Conservation (phyloP, 2,329 filamentous ascomycete species). For the Grosmannia huntii region DNA sequence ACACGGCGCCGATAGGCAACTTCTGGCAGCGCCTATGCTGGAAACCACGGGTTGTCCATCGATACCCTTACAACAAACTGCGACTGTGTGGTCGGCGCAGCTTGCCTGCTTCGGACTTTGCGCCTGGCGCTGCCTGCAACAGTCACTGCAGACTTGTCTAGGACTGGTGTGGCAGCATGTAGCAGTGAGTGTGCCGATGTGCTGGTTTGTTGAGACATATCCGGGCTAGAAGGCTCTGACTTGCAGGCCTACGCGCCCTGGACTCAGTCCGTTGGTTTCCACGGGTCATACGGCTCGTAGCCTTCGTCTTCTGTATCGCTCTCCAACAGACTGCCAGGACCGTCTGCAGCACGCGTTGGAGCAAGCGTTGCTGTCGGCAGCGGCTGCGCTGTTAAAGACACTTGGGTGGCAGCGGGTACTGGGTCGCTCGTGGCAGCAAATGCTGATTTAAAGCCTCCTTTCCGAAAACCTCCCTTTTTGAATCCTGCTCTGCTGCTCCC, state of each 20-base stretch:
- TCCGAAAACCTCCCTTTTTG: slow-evolving; percentile 65
- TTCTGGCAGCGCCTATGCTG: no score
- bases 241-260: slow-evolving; percentile 42
- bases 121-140: no score
- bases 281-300: slow-evolving; percentile 55
- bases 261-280: slow-evolving; percentile 44
- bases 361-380: not conserved
- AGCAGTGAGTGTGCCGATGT: no score
- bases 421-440: slow-evolving; percentile 31
- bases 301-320: slow-evolving; percentile 59
- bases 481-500: slow-evolving; percentile 21
- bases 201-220: no score
- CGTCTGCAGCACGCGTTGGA: not conserved
- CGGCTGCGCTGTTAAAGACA: not conserved
- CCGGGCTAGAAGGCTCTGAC: not conserved
- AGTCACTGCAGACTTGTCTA: no score
- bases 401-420: not conserved
- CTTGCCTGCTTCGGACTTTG: no score
- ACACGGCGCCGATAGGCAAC: no score
- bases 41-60: no score
- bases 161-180: no score
- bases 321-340: slow-evolving; percentile 20
- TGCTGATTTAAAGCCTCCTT: slow-evolving; percentile 70
- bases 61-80: no score
- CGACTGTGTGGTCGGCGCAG: no score